A percentile compares a stretch with the other conserved stretches of the same genome.
Conservation (phyloP, 2,329 filamentous ascomycete species). For the Xylariaceae sp. region DNA sequence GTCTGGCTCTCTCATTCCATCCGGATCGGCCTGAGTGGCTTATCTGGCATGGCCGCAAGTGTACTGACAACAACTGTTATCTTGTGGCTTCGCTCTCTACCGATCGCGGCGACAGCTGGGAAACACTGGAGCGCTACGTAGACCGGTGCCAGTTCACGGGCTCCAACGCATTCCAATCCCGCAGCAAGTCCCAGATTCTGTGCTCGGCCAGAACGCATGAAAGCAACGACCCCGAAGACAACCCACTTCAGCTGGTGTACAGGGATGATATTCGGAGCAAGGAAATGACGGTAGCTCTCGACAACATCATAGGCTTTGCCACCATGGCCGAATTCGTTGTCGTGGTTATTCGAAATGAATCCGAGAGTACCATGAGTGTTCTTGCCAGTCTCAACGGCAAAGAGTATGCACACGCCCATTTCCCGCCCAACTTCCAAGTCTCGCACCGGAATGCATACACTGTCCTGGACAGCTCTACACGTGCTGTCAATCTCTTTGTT, state of each 20-base stretch:
- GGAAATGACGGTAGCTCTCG: slow-evolving; percentile 56
- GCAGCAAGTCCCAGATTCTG: slow-evolving; percentile 51
- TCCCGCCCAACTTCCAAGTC: slow-evolving; percentile 79
- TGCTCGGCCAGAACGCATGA: slow-evolving; percentile 60
- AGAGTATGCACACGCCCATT: slow-evolving; percentile 75
- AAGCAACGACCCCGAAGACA: slow-evolving; percentile 53
- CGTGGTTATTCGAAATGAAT: slow-evolving; percentile 68
- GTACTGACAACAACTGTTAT: slow-evolving; percentile 59
- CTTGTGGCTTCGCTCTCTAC: slow-evolving; percentile 68
- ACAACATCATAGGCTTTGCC: slow-evolving; percentile 76
- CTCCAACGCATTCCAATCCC: slow-evolving; percentile 51
- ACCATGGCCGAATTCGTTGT: slow-evolving; percentile 97
- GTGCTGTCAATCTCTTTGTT: slow-evolving; percentile 91
- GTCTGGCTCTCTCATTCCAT: slow-evolving; percentile 67
- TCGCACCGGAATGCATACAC: slow-evolving; percentile 80
- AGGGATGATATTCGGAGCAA: slow-evolving; percentile 74
- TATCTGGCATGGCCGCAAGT: slow-evolving; percentile 79
- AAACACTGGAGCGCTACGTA: slow-evolving; percentile 66
- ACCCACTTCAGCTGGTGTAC: slow-evolving; percentile 64
- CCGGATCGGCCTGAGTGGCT: slow-evolving; percentile 82
- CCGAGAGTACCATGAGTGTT: slow-evolving; percentile 64
- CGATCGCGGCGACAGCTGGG: slow-evolving; percentile 78
- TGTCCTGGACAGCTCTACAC: slow-evolving; percentile 88
- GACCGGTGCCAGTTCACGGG: slow-evolving; percentile 83
- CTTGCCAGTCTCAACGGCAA: slow-evolving; percentile 81